These are phyloP conservation scores for Blastobotrys robertii DNA, from an alignment of 805 yeast species.

Conservation along the genomic window DNA sequence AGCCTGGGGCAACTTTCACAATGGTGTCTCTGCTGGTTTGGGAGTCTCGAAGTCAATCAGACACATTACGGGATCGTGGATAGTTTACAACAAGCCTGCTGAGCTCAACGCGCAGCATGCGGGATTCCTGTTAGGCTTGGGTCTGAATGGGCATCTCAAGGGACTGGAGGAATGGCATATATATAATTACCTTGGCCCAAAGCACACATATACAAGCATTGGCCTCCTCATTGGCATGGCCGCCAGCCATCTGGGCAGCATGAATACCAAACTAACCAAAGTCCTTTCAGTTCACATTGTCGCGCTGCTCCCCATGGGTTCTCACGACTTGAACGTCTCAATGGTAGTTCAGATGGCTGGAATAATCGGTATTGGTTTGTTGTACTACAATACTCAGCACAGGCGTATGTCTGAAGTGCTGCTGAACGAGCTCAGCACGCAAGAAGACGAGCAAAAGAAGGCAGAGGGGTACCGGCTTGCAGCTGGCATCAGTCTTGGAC, in stretches of 20 bases:
- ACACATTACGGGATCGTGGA: conserved; percentile 84
- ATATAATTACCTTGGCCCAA: conserved; percentile 85
- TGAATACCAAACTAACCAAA: conserved; percentile 80
- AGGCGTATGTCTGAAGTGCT: conserved; percentile 78
- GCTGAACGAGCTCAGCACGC: conserved; percentile 46
- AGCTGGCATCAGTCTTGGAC: conserved; percentile 83
- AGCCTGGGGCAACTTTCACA: conserved; percentile 86
- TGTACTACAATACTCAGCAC: conserved; percentile 70
- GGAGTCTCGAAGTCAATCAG: conserved; percentile 58
- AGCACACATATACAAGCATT: conserved; percentile 72
- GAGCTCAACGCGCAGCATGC: conserved; percentile 78
- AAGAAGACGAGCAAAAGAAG: conserved; percentile 4
- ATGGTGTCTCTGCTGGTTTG: conserved; percentile 83
- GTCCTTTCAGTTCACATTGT: conserved; percentile 89
- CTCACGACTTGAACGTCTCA: conserved; percentile 79
- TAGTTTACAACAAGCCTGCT: conserved; percentile 72
- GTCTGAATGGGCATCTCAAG: conserved; percentile 80
- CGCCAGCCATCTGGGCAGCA: conserved; percentile 72
- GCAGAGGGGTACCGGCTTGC: conserved; percentile 72
- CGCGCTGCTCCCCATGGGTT: conserved; percentile 83
- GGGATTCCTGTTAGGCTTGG: conserved; percentile 87
- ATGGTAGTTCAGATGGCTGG: conserved; percentile 86
- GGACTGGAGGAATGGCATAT: conserved; percentile 92
- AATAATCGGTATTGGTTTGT: conserved; percentile 75
- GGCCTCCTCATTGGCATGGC: conserved; percentile 89